Evolutionary conservation across 75 land plant species (phyloP).

Genomic region (Cupressus sempervirens): DNA sequence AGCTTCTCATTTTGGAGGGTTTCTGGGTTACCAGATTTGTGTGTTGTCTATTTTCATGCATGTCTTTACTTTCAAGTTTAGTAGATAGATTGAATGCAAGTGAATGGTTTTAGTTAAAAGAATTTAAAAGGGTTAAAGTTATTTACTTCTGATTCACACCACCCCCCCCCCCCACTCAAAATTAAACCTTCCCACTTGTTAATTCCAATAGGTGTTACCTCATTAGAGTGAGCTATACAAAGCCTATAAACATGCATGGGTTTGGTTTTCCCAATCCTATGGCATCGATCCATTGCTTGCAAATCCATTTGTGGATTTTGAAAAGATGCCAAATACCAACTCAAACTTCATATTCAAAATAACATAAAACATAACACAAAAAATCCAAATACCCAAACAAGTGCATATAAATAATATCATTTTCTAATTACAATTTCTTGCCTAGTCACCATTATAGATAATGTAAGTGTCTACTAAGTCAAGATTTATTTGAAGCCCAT

Average conservation of each 20-base stretch:
- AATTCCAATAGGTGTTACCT: conserved; percentile 25
- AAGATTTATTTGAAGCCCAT: conserved; percentile 47
- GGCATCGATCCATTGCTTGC: conserved; percentile 48
- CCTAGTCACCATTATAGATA: conserved; percentile 50
- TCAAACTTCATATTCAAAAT: too few relatives aligned
- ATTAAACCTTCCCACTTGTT: too few relatives aligned
- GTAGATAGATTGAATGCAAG: too few relatives aligned
- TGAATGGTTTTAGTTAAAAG: too few relatives aligned
- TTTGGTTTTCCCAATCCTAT: conserved; percentile 37
- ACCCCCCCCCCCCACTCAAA: too few relatives aligned
- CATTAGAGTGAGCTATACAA: conserved; percentile 25
- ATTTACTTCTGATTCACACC: too few relatives aligned
- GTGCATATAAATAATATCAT: not conserved
- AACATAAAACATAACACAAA: not conserved
- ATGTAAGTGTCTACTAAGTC: conserved; percentile 39
- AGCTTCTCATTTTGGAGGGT: too few relatives aligned
- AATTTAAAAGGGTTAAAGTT: too few relatives aligned
- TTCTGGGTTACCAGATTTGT: too few relatives aligned
- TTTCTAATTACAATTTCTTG: not conserved
- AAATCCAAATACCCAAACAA: conserved; percentile 1
- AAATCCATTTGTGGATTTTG: conserved; percentile 55
- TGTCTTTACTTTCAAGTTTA: too few relatives aligned
- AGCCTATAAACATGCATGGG: conserved; percentile 40
- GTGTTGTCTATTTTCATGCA: too few relatives aligned
- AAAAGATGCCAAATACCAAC: not conserved